phyloP scores from a whole-genome alignment of 2,329 filamentous ascomycete species.

The Coniella vitis region DNA sequence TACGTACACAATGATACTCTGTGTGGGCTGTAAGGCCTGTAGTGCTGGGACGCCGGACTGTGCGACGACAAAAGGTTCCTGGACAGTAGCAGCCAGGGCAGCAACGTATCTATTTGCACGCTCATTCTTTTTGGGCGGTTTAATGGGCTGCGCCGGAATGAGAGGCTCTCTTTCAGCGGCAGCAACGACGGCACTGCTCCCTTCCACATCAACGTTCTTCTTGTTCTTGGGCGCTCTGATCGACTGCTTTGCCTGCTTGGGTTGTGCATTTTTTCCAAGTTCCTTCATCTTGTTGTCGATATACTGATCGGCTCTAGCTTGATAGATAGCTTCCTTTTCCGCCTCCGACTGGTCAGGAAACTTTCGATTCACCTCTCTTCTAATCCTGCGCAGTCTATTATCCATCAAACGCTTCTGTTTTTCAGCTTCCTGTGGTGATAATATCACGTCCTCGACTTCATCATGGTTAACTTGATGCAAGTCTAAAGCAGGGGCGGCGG shows the following conservation, averaged over 20 bases:
- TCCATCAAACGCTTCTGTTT: not conserved
- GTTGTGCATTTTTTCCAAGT: not conserved
- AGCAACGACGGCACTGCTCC: too few species aligned
- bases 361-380: not conserved
- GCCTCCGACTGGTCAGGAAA: conserved; percentile 1
- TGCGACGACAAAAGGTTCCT: not conserved
- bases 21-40: conserved; percentile 4
- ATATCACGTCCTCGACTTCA: too few species aligned
- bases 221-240: not conserved
- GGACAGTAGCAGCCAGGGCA: not conserved
- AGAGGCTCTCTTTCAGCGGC: too few species aligned
- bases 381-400: not conserved
- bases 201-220: too few species aligned
- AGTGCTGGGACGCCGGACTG: not conserved
- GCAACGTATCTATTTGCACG: not conserved
- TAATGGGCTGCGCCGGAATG: too few species aligned
- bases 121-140: not conserved
- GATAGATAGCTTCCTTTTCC: not conserved
- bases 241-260: not conserved
- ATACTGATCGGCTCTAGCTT: not conserved
- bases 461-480: too few species aligned
- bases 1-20: not conserved
- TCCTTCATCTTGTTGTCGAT: not conserved
- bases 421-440: too few species aligned
- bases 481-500: too few species aligned